Base-by-base conservation (phyloP, 2,329 filamentous ascomycete species). In the Stachybotrys chlorohalonatus region DNA sequence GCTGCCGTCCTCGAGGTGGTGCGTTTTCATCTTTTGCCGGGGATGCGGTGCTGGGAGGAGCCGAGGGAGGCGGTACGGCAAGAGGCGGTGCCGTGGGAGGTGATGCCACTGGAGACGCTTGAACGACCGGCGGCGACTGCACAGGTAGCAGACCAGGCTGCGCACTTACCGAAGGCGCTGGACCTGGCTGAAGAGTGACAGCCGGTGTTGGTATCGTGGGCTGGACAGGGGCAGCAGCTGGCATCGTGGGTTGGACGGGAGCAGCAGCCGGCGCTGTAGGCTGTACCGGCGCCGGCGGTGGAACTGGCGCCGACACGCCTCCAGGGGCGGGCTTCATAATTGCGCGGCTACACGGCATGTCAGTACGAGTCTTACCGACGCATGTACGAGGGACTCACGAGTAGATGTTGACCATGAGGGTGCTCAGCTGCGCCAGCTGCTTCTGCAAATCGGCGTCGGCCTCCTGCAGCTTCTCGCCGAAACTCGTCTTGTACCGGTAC, bases 341-440 rank as follows among this genome's bases (percentile, higher is more conserved):
- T 11, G 67, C 62, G 9, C 66, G 63, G 5, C 67, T 69, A 1
- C 1, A 4, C 1, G 6, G 36, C 0, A 1, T 3, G 13, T 52
- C 39, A 53, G 31, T 31, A 31, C 51, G 31, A 6, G 9, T 17
- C 7, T 30, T 8, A 13, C 5, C 31, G 9, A 1, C 13, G 16
- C 7, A 36, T 17, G 16, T 2, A 1, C 8, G 3, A 2, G 9
- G 5, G 5, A 66, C 65, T 53, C 49, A 68, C 67, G 67, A 66
- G 59, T 69, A 68, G 3, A 69, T 63, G 9, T 67, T 68, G 3
- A 66, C 61, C 67, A 69, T 68, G 1, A 68, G 54, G 30, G 59
- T 66, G 30, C 63, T 66, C 0, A 69, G 54, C 11, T 53, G 56
- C 0, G 56, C 58, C 17, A 69, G 31, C 47, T 69, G 64, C 49